A percentile compares a stretch with the other conserved stretches of the same genome.
phyloP scores from a whole-genome alignment of 768 basidiomycete species.

The Mycena pura region DNA sequence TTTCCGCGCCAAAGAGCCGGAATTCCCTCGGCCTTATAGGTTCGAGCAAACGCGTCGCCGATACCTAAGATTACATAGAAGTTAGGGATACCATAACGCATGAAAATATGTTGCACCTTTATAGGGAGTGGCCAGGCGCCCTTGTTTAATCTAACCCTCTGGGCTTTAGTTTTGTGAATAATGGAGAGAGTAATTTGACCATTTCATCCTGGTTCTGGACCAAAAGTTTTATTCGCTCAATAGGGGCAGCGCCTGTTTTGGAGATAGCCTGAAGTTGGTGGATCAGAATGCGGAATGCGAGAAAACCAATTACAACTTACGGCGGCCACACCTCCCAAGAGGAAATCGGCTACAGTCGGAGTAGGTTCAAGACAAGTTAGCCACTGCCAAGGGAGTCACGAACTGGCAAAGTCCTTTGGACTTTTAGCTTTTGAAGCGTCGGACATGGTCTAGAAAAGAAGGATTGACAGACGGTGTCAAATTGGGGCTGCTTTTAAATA shows the following conservation, averaged over 20 bases:
- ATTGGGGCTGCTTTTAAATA: constrained; percentile 5
- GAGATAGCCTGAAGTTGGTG: constrained; percentile 67
- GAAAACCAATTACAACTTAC: constrained; percentile 39
- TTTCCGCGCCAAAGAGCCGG: constrained; percentile 87
- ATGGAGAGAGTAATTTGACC: constrained; percentile 41
- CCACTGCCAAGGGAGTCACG: constrained; percentile 27
- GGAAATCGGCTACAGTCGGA: constrained; percentile 60
- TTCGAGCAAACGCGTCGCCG: constrained; percentile 75
- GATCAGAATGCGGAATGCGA: not conserved
- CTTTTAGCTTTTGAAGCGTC: constrained; percentile 49
- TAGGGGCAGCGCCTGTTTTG: constrained; percentile 88
- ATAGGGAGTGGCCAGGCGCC: constrained; percentile 81
- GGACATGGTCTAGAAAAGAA: constrained; percentile 9
- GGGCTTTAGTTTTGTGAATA: not conserved
- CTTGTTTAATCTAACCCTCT: constrained; percentile 75
- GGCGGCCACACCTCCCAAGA: constrained; percentile 80
- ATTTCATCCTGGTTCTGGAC: constrained; percentile 92
- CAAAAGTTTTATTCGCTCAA: constrained; percentile 88
- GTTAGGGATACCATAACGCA: not conserved
- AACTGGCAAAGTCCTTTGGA: constrained; percentile 75
- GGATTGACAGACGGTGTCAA: not conserved
- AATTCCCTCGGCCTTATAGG: constrained; percentile 81
- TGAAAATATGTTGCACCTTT: constrained; percentile 49
- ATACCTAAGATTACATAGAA: constrained; percentile 46
- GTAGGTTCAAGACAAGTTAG: constrained; percentile 21